Conservation (phyloP, 176 grass and related monocot species). For the Rhynchospora breviuscula region DNA sequence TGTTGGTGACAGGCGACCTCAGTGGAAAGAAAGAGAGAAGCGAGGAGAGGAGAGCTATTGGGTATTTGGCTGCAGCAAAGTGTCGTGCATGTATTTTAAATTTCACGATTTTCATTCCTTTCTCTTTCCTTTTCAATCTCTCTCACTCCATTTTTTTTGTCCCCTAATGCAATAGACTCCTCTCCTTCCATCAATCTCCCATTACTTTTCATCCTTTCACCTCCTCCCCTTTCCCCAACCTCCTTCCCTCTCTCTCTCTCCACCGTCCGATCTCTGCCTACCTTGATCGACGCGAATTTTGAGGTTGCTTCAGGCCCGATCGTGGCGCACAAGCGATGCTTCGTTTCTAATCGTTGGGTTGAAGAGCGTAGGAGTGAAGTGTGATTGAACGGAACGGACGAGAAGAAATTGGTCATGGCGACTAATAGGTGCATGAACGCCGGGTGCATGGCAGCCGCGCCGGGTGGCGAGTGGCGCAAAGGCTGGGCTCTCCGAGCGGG, state of each 20-base stretch:
- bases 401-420: slow-evolving; percentile 6
- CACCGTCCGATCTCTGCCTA: not conserved
- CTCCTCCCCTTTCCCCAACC: not conserved
- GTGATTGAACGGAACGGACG: not conserved
- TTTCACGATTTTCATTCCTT: slow-evolving; percentile 10
- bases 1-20: slow-evolving; percentile 6
- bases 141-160: not conserved
- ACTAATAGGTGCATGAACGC: slow-evolving; percentile 76
- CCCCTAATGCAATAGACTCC: slow-evolving; percentile 9
- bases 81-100: slow-evolving; percentile 37
- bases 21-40: slow-evolving; percentile 4
- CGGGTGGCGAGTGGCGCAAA: slow-evolving; percentile 69
- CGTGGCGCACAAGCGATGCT: not conserved
- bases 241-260: not conserved
- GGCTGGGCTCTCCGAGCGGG: slow-evolving; percentile 90
- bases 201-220: not conserved
- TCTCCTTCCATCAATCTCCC: slow-evolving; percentile 2
- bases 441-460: slow-evolving; percentile 37
- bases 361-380: not conserved
- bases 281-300: not conserved
- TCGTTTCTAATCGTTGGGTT: not conserved
- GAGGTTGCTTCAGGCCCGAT: not conserved
- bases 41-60: not conserved
- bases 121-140: slow-evolving; percentile 21
- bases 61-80: slow-evolving; percentile 23